Evolutionary conservation across 2,329 filamentous ascomycete genomes (phyloP).

Genomic region (Aspergillus sojae): DNA sequence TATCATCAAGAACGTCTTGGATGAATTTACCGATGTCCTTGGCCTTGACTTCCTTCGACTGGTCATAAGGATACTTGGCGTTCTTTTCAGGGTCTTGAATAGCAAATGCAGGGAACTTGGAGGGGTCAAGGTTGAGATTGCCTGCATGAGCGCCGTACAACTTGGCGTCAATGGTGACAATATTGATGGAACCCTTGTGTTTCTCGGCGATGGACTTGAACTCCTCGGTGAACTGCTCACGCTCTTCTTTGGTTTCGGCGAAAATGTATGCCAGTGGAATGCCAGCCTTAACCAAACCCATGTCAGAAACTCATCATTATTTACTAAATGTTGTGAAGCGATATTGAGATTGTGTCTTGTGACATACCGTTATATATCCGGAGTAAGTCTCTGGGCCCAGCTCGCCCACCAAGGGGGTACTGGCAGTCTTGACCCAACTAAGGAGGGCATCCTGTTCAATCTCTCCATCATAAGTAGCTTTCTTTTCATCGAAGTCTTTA

Average conservation of each 20-base stretch:
- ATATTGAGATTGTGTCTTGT: not conserved
- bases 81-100: slow-evolving; percentile 96
- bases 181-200: slow-evolving; percentile 93
- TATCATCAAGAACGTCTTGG: slow-evolving; percentile 80
- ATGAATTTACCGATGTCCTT: slow-evolving; percentile 80
- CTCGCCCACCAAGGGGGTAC: slow-evolving; percentile 90
- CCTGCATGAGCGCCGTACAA: slow-evolving; percentile 89
- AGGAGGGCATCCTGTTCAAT: slow-evolving; percentile 80
- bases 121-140: slow-evolving; percentile 95
- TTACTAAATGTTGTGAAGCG: not conserved
- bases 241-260: slow-evolving; percentile 88
- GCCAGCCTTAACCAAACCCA: slow-evolving; percentile 58
- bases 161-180: slow-evolving; percentile 95
- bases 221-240: slow-evolving; percentile 71
- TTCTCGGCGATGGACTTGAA: slow-evolving; percentile 88
- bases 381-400: slow-evolving; percentile 96
- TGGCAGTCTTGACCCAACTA: slow-evolving; percentile 79
- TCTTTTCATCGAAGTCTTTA: slow-evolving; percentile 98
- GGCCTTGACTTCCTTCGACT: slow-evolving; percentile 74
- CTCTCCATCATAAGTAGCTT: slow-evolving; percentile 77
- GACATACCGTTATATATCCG: slow-evolving; percentile 79
- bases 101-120: slow-evolving; percentile 95
- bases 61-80: slow-evolving; percentile 93
- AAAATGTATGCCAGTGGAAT: slow-evolving; percentile 98
- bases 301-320: slow-evolving; percentile 13